Base-by-base conservation (phyloP, 768 basidiomycete genomes). In the Chalciporus chontae region DNA sequence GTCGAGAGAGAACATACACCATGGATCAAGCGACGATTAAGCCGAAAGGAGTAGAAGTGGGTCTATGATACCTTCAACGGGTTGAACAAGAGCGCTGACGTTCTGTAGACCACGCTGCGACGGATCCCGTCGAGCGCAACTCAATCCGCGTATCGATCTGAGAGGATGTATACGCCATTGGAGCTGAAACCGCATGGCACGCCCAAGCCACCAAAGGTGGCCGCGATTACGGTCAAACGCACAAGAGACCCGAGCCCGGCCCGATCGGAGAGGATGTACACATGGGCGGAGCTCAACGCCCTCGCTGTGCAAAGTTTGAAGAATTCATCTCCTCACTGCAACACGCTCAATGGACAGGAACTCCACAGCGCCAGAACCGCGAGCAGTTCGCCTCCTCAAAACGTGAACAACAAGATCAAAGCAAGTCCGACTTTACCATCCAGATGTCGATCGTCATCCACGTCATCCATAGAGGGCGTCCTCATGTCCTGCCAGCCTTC, bases 401-500 rank as follows among this genome's bases (percentile, higher is more conserved):
- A 55, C 42, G 13, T 19, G 40, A 60, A 50, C 19, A 32, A 32
- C 27, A 56, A 52, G 18, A 45, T 51, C n/a, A 17, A 40, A 34
- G 45, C 39, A 17, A 58, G 47, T 40, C 50, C 56, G 13, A 53
- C 57, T 27, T 44, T 24, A 24, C 40, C 47, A 2, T 32, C 26
- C 38, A 62, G 61, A 44, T 56, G 60, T 41, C 64, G 61, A 40
- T 68, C 74, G 15, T 69, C 76, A 6, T 73, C 68, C 14, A 65
- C 62, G 18, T 68, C 72, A 23, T 67, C 72, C 15, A 59, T 88
- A 18, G 80, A 83, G 50, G 63, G 69, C 2, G 67, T 87, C 32
- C 74, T 89, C 14, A 65, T 72, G 1, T 76, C 83, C 5, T 88
- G 85, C 61, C 73, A 79, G 50, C 86, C 87, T 15, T 79, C 85